These are phyloP conservation scores for Xylaria digitata DNA, from an alignment of 2,329 filamentous ascomycete genomes.

Conservation along the genomic window DNA sequence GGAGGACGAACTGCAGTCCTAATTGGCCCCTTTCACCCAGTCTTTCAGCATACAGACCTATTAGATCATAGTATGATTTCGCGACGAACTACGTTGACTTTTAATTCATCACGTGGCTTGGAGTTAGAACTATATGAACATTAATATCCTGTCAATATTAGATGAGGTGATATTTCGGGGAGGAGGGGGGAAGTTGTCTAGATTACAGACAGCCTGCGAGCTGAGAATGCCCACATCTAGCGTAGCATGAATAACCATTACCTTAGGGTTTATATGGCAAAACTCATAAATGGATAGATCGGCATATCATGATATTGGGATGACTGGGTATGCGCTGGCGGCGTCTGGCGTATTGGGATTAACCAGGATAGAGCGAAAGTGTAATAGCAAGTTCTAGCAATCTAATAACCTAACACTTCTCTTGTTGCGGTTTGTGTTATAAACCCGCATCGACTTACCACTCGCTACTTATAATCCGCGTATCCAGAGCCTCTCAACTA, in stretches of 20 bases:
- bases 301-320: constrained; percentile 4
- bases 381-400: neutral
- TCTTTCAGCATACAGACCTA: constrained; percentile 8
- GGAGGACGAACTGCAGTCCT: constrained; percentile 75
- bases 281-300: neutral
- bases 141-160: neutral
- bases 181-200: neutral
- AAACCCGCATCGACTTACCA: neutral
- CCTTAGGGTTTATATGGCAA: no score
- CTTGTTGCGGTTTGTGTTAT: neutral
- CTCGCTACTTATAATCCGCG: neutral
- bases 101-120: neutral
- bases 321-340: constrained; percentile 2
- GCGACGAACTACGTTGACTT: neutral
- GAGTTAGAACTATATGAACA: neutral
- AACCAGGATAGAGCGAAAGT: neutral
- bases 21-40: neutral
- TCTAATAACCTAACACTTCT: neutral
- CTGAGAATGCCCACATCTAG: neutral
- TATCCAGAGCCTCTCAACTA: neutral
- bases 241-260: constrained; percentile 1
- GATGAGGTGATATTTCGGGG: neutral
- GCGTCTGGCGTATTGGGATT: constrained; percentile 19
- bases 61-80: constrained; percentile 6
- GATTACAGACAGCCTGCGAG: constrained; percentile 1